Percentiles rank a stretch among this genome's conserved stretches.
Evolutionary conservation across 75 land plant species (phyloP).

Genomic region (Selaginella moellendorffii): DNA sequence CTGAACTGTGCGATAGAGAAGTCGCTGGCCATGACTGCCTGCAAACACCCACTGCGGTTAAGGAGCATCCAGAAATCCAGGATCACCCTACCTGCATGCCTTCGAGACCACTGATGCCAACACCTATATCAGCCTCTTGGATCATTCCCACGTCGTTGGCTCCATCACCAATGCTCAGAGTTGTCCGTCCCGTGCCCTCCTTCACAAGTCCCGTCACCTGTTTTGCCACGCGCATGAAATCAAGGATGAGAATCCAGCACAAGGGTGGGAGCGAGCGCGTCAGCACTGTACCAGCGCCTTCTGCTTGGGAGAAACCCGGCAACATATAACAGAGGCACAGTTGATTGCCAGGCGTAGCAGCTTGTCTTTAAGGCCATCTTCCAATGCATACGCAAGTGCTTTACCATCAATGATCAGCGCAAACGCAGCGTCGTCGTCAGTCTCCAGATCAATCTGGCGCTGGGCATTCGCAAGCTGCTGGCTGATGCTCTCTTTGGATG

Average conservation of each 20-base stretch:
- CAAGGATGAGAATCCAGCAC: background rate
- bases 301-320: constrained; percentile 92
- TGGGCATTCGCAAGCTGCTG: constrained; percentile 33
- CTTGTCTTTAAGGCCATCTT: constrained; percentile 42
- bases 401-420: constrained; percentile 82
- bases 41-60: no score
- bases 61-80: background rate
- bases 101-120: constrained; percentile 98
- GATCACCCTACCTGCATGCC: constrained; percentile 79
- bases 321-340: constrained; percentile 83
- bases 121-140: constrained; percentile 96
- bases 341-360: constrained; percentile 49
- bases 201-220: constrained; percentile 90
- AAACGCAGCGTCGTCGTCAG: constrained; percentile 30
- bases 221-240: background rate
- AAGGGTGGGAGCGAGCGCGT: background rate
- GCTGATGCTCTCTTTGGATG: constrained; percentile 34
- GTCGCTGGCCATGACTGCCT: constrained; percentile 99
- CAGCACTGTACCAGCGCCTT: constrained; percentile 54
- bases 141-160: constrained; percentile 99
- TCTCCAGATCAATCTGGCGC: constrained; percentile 31
- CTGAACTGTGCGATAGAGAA: constrained; percentile 76
- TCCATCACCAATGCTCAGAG: constrained; percentile 94
- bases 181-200: constrained; percentile 66
- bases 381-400: constrained; percentile 49